These are phyloP conservation scores for Westerdykella ornata DNA, from an alignment of 2,329 filamentous ascomycete species.

Conservation along the genomic window DNA sequence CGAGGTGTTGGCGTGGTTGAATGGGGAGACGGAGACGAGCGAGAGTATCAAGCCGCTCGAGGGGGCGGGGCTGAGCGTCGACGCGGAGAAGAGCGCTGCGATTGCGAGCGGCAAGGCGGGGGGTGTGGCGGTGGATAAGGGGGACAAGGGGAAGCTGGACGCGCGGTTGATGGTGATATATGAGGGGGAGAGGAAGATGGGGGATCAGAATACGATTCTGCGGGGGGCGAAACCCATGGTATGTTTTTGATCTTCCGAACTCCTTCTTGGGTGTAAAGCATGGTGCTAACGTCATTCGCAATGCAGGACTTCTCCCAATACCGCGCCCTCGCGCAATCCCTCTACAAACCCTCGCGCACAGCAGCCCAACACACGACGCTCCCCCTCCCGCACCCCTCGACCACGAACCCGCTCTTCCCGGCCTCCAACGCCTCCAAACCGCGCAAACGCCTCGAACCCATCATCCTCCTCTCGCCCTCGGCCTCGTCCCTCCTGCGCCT, in stretches of 20 bases:
- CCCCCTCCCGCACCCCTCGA: slow-evolving; percentile 34
- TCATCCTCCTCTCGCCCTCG: slow-evolving; percentile 93
- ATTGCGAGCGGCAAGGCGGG: slow-evolving; percentile 46
- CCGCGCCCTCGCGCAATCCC: slow-evolving; percentile 73
- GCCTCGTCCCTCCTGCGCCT: slow-evolving; percentile 91
- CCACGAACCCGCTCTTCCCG: slow-evolving; percentile 27
- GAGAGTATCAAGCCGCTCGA: slow-evolving; percentile 86
- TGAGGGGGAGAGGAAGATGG: slow-evolving; percentile 82
- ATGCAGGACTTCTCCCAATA: slow-evolving; percentile 85
- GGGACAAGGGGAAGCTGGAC: slow-evolving; percentile 52
- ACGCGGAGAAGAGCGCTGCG: slow-evolving; percentile 47
- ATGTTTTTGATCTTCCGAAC: slow-evolving; percentile 28
- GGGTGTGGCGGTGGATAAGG: slow-evolving; percentile 38
- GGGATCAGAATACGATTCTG: slow-evolving; percentile 82
- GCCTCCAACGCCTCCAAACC: slow-evolving; percentile 39
- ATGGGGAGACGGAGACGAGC: slow-evolving; percentile 71
- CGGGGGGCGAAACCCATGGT: slow-evolving; percentile 85
- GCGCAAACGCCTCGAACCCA: slow-evolving; percentile 57
- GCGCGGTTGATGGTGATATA: slow-evolving; percentile 83
- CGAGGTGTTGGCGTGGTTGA: slow-evolving; percentile 88
- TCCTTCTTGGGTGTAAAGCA: not conserved
- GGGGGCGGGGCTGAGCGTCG: slow-evolving; percentile 48
- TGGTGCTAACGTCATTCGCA: slow-evolving; percentile 8
- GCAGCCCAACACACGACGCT: slow-evolving; percentile 31
- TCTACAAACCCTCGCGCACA: slow-evolving; percentile 51